Base-by-base conservation (phyloP, 352 stramenopile species). In the Proteromonas lacertae region DNA sequence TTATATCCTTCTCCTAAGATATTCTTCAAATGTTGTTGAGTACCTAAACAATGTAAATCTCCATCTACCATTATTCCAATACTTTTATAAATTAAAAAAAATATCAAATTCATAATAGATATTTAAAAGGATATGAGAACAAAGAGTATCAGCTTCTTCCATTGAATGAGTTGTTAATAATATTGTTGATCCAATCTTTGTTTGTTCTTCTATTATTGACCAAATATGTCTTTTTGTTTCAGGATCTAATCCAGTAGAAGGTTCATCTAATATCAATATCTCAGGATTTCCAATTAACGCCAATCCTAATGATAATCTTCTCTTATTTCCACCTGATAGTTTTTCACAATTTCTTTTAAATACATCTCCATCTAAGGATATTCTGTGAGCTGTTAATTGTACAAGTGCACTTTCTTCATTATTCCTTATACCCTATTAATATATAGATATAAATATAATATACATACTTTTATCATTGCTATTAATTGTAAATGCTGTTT, bases 1-100 rank as follows among this genome's bases (percentile, higher is more conserved):
- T 84, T 59, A 28, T 80, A 76, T 4, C 75, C 82, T 36, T 82
- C 56, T n/a, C 79, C 83, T 45, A 92, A 93, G 17, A 71, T 69
- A 43, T 59, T 60, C 56, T 93, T 94, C 44, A 96, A 47, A 50
- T 92, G 73, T 59, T 93, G 62, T 1, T 70, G 50, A 31, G 52
- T 80, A 30, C 72, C 72, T 16, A 88, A 48, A 20, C 64, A 58
- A n/a, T 35, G 13, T 23, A 70, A 40, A 20, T 48, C 17, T 10
- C 66, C 66, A 41, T 61, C 53, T 16, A 64, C 57, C 76, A 93
- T 90, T 41, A 94, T 93, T 7, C 66, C 79, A 3, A 80, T 68
- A 5, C 54, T 42, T 21, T 50, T 57, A 44, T 56, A 69, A 8
- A 71, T n/a, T n/a, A n/a, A n/a, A n/a, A n/a, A n/a, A n/a, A n/a